Base-by-base conservation (phyloP, 371 early-diverging fungal species). In the Apophysomyces variabilis region DNA sequence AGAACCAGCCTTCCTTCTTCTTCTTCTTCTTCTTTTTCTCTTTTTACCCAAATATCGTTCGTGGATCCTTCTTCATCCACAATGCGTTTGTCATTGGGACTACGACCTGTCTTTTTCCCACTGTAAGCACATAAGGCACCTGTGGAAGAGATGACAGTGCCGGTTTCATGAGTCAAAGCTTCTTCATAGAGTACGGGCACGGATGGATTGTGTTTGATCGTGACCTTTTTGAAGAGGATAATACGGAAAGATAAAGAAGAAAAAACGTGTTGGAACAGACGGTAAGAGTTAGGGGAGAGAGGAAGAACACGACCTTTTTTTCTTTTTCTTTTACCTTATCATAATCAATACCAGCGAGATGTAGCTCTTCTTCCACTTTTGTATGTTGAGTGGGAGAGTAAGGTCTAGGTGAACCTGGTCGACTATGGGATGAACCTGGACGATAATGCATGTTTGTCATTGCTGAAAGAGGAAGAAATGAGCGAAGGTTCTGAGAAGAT, bases 51-150 rank as follows among this genome's bases (percentile, higher is more conserved):
- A 71, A 98, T 86, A 74, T 97, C 94, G 58, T 90, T 80, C 12
- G 81, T 74, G 14, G 95, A 89, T 9, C 85, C 69, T 9, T 87
- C 79, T 71, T 98, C 98, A 57, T 96, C 96, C 43, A 96, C 98
- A 72, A 98, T 92, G 66, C 98, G 94, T 88, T 98, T 98, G 87
- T 98, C 98, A 67, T 87, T 85, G 57, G 95, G 92, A 74, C 93
- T 82, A 67, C 95, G 85, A 36, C 95, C 95, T 16, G 90, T 97
- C 84, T 97, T 97, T 66, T 86, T 84, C 61, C 97, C 98, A 56
- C 96, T 95, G 66, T 85, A 85, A 26, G 97, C 92, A 65, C 93
- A 93, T 62, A 98, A 82, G 8, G 98, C 99, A 56, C 99, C 99
- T 6, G 90, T 66, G 11, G 93, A 89, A 14, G 96, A 94, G 67